Evolutionary conservation across 768 basidiomycete species (phyloP).

Genomic region (Strobilomyces dryophilus): DNA sequence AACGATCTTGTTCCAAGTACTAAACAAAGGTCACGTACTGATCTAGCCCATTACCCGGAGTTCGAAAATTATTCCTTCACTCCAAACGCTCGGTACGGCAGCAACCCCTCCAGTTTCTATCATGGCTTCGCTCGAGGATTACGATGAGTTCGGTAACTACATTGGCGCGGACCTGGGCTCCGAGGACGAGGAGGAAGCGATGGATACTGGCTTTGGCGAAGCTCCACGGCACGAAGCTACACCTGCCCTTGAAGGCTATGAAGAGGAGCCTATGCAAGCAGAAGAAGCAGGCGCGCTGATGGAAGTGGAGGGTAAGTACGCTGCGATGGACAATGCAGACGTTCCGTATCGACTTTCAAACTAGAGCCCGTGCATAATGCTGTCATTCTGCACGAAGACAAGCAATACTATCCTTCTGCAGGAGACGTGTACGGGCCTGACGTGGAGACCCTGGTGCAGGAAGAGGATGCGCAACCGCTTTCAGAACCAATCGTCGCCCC

Average conservation of each 20-base stretch:
- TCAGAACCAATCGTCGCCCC: constrained; percentile 95
- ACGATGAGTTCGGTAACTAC: constrained; percentile 96
- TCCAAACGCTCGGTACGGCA: constrained; percentile 2
- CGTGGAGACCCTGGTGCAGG: constrained; percentile 96
- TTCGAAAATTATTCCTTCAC: constrained; percentile 30
- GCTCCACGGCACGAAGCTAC: constrained; percentile 34
- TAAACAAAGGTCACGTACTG: neutral
- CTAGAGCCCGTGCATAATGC: constrained; percentile 77
- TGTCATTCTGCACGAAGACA: constrained; percentile 92
- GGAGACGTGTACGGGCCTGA: constrained; percentile 88
- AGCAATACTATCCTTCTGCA: constrained; percentile 95
- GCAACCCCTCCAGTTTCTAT: constrained; percentile 2
- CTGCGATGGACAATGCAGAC: neutral
- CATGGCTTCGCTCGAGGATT: constrained; percentile 69
- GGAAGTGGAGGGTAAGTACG: constrained; percentile 73
- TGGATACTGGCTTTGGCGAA: constrained; percentile 47
- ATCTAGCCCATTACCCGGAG: constrained; percentile 21
- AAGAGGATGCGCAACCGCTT: constrained; percentile 95
- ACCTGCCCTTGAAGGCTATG: constrained; percentile 78
- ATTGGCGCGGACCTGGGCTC: constrained; percentile 94
- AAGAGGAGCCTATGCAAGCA: constrained; percentile 59
- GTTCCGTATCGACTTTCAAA: constrained; percentile 8
- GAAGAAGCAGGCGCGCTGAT: constrained; percentile 66
- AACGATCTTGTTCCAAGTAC: neutral
- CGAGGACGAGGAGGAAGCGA: constrained; percentile 60